phyloP scores from a whole-genome alignment of 495 filamentous ascomycete genomes.

The Aspergillus olivimuriae region DNA sequence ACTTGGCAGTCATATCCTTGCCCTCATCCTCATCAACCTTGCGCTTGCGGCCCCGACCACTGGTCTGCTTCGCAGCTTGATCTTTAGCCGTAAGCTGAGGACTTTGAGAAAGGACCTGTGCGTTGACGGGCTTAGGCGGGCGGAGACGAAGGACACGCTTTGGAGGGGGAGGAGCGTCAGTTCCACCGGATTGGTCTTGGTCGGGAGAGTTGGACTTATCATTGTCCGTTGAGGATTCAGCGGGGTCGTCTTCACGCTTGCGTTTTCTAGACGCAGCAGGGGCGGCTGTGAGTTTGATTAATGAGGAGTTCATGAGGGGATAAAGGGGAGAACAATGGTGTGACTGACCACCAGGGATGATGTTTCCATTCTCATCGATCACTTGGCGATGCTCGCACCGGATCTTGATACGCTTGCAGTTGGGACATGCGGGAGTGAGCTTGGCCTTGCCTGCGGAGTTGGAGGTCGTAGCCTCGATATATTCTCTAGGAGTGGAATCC shows the following conservation, averaged over 20 bases:
- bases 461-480: too few relatives aligned
- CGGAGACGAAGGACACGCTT: too few relatives aligned
- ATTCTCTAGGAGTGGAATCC: too few relatives aligned
- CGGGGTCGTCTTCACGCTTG: slow-evolving; percentile 4
- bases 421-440: slow-evolving; percentile 7
- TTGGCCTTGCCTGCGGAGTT: not conserved
- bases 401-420: slow-evolving; percentile 11
- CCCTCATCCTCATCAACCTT: not conserved
- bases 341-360: too few relatives aligned
- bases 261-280: not conserved
- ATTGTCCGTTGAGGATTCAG: too few relatives aligned
- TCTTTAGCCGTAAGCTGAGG: not conserved
- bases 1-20: not conserved
- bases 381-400: slow-evolving; percentile 12
- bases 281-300: not conserved
- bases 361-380: not conserved
- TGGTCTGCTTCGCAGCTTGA: not conserved
- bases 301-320: too few relatives aligned
- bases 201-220: too few relatives aligned
- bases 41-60: slow-evolving; percentile 4
- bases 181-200: too few relatives aligned
- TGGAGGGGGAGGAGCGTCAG: too few relatives aligned
- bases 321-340: too few relatives aligned
- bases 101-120: too few relatives aligned
- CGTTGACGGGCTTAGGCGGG: too few relatives aligned